Conservation (phyloP, 768 basidiomycete species). For the Chiua virens region DNA sequence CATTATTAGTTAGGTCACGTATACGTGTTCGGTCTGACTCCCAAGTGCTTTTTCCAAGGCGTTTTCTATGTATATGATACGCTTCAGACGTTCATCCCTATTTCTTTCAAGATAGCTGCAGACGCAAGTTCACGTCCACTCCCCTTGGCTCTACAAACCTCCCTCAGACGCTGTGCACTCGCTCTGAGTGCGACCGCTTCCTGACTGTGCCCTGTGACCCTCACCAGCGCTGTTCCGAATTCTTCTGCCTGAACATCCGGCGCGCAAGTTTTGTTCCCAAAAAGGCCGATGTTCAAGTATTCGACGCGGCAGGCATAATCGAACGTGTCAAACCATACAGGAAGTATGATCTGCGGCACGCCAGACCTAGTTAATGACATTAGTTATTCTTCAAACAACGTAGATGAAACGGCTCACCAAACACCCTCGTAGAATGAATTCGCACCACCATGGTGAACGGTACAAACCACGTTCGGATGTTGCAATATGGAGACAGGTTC, state of each 20-base stretch:
- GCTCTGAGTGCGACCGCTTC: slow-evolving; percentile 1
- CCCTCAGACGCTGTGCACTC: neutral
- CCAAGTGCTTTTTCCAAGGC: too few relatives aligned
- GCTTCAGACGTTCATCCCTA: too few relatives aligned
- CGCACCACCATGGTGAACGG: slow-evolving; percentile 3
- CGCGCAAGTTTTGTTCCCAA: neutral
- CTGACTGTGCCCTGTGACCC: neutral
- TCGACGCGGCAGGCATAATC: slow-evolving; percentile 2
- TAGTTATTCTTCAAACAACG: neutral
- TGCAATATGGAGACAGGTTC: slow-evolving; percentile 10
- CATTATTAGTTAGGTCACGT: too few relatives aligned
- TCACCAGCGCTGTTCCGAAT: slow-evolving; percentile 3
- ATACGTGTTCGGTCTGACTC: too few relatives aligned
- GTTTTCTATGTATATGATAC: too few relatives aligned
- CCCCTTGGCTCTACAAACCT: neutral
- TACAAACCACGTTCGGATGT: neutral
- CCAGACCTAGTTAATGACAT: slow-evolving; percentile 10
- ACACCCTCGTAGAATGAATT: too few relatives aligned
- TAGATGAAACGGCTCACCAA: neutral
- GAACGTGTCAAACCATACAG: slow-evolving; percentile 13
- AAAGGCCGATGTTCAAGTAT: slow-evolving; percentile 5
- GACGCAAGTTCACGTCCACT: slow-evolving; percentile 1
- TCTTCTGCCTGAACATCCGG: slow-evolving; percentile 3
- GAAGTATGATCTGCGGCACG: slow-evolving; percentile 6
- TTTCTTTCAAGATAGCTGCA: neutral